A percentile compares a stretch with the other conserved stretches of the same genome.
Conservation (phyloP, 371 early-diverging fungal genomes). For the Nosema granulosis region DNA sequence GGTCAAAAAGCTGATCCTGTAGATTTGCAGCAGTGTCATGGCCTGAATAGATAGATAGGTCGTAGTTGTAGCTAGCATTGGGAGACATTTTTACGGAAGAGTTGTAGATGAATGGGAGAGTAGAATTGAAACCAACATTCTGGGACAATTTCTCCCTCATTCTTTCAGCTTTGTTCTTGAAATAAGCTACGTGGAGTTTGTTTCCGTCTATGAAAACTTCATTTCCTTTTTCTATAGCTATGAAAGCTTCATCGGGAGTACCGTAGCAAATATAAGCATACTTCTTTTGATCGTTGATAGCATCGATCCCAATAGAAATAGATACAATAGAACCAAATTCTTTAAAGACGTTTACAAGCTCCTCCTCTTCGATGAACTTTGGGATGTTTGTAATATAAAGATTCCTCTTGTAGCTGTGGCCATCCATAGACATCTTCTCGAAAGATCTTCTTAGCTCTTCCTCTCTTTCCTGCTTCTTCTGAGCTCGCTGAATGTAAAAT, state of each 20-base stretch:
- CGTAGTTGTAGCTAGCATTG: conserved; percentile 10
- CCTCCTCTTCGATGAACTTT: conserved; percentile 73
- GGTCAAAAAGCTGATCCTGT: conserved; percentile 45
- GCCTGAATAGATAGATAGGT: not conserved
- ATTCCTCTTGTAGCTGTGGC: conserved; percentile 70
- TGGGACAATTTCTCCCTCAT: conserved; percentile 40
- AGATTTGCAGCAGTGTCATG: conserved; percentile 1
- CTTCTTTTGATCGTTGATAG: conserved; percentile 37
- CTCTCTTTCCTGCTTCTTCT: conserved; percentile 92
- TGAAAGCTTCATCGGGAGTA: conserved; percentile 60
- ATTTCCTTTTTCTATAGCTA: conserved; percentile 63
- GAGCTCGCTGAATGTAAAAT: conserved; percentile 90
- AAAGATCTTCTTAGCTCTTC: conserved; percentile 78
- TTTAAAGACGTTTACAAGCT: conserved; percentile 75
- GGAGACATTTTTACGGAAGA: conserved; percentile 9
- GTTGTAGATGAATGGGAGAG: conserved; percentile 16
- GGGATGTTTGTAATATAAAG: conserved; percentile 94
- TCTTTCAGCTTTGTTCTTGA: conserved; percentile 63
- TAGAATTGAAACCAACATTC: conserved; percentile 13
- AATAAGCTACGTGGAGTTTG: conserved; percentile 55
- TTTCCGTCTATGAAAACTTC: conserved; percentile 57
- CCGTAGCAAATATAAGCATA: conserved; percentile 64
- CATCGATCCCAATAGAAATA: conserved; percentile 50
- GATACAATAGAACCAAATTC: conserved; percentile 71
- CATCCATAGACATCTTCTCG: conserved; percentile 40